phyloP scores from a whole-genome alignment of 495 filamentous ascomycete species.

The Cetradonia linearis region DNA sequence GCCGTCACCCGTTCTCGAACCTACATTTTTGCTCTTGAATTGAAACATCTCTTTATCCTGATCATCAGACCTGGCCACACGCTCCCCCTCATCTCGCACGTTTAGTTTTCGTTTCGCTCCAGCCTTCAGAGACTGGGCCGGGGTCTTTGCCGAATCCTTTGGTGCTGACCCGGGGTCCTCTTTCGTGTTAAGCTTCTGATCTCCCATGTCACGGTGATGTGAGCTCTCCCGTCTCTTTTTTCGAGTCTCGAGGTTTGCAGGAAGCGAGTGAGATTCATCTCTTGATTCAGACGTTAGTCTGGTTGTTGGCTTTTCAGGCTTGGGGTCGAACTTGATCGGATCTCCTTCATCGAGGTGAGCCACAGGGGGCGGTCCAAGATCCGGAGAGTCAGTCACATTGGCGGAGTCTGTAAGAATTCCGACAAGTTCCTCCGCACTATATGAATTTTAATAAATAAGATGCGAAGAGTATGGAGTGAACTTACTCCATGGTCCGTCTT shows the following conservation, averaged over 20 bases:
- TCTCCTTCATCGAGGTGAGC: conserved; percentile 55
- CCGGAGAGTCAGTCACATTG: conserved; percentile 48
- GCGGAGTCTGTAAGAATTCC: conserved; percentile 39
- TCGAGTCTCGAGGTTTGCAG: conserved; percentile 42
- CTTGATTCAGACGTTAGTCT: conserved; percentile 14
- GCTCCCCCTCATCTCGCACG: conserved; percentile 41
- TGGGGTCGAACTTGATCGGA: conserved; percentile 44
- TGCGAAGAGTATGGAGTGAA: background rate
- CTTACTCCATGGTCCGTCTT: conserved; percentile 64
- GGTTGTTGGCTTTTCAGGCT: conserved; percentile 9
- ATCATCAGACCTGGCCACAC: conserved; percentile 23
- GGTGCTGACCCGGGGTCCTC: background rate
- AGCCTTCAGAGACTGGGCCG: conserved; percentile 29
- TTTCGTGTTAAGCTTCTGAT: background rate
- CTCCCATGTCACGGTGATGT: conserved; percentile 14
- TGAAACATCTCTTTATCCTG: conserved; percentile 40
- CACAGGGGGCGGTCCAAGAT: conserved; percentile 54
- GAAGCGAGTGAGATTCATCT: conserved; percentile 23
- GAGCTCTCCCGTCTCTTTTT: conserved; percentile 41
- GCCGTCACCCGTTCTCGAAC: background rate
- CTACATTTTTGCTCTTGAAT: conserved; percentile 31
- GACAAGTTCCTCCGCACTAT: conserved; percentile 37
- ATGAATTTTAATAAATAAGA: conserved; percentile 20
- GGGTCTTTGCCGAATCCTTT: background rate
- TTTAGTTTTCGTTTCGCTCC: conserved; percentile 56